A percentile compares a stretch with the other conserved stretches of the same genome.
Conservation (phyloP, 805 yeast species). For the Saturnispora diversa region DNA sequence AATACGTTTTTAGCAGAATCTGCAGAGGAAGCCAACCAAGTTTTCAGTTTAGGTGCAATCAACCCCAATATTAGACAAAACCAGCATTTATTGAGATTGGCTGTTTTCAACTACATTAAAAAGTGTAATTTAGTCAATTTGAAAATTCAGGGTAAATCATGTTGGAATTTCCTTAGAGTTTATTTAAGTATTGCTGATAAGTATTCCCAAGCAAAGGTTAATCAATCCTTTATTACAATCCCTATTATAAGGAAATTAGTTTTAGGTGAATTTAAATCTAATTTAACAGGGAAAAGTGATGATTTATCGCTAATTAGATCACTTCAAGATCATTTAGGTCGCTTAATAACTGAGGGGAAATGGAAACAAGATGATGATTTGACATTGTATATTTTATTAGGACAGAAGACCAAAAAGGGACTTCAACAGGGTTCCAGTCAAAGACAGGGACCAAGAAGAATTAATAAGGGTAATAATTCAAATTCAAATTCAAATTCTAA, state of each 20-base stretch:
- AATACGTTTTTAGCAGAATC: constrained; percentile 54
- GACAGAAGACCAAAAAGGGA: constrained; percentile 26
- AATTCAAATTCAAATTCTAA: not conserved
- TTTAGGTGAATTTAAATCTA: constrained; percentile 45
- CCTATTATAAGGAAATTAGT: constrained; percentile 43
- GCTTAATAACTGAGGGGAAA: constrained; percentile 39
- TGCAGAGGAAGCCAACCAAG: constrained; percentile 49
- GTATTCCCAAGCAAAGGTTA: constrained; percentile 14
- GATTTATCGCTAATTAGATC: constrained; percentile 37
- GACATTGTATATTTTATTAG: constrained; percentile 39
- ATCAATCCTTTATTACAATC: constrained; percentile 27
- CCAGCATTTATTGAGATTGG: constrained; percentile 38
- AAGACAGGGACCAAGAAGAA: constrained; percentile 12
- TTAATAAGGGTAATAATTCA: constrained; percentile 11
- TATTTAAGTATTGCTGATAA: constrained; percentile 37
- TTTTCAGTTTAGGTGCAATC: constrained; percentile 62
- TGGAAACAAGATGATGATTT: constrained; percentile 40
- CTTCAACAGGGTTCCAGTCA: constrained; percentile 16
- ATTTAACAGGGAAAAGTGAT: constrained; percentile 42
- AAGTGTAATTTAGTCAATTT: constrained; percentile 47
- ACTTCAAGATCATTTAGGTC: constrained; percentile 47
- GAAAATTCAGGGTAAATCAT: constrained; percentile 48
- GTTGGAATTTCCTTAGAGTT: constrained; percentile 58
- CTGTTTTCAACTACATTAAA: constrained; percentile 44
- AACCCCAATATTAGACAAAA: constrained; percentile 59